Percentiles rank a stretch among this genome's conserved stretches.
Conservation (phyloP, 176 grass and related monocot genomes). For the Raddia guianensis region DNA sequence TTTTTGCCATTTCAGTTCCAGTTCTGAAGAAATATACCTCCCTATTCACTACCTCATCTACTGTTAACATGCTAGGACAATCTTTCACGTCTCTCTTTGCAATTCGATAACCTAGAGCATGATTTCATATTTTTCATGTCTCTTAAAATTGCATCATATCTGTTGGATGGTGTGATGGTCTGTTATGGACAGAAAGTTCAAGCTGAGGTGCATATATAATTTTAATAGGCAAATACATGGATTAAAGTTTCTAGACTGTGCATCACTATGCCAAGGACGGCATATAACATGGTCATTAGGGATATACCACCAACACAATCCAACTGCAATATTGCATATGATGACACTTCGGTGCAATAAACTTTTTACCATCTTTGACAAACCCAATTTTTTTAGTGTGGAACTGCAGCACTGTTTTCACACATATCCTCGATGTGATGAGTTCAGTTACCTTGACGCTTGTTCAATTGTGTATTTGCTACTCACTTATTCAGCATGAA, state of each 20-base stretch:
- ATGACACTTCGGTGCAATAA: neutral
- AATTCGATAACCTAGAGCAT: neutral
- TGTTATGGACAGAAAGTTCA: constrained; percentile 23
- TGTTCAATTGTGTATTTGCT: neutral
- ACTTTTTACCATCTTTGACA: neutral
- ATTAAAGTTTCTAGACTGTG: neutral
- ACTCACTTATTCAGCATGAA: neutral
- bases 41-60: neutral
- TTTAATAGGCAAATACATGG: constrained; percentile 4
- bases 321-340: neutral
- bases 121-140: neutral
- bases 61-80: constrained; percentile 7
- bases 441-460: neutral
- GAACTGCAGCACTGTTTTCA: neutral
- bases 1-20: neutral
- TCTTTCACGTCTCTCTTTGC: neutral
- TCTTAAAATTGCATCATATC: neutral
- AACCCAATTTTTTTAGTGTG: neutral
- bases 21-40: neutral
- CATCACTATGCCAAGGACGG: neutral
- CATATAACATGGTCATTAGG: neutral
- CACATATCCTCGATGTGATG: neutral
- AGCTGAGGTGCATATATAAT: constrained; percentile 4
- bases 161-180: neutral
- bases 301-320: neutral